Percentiles rank a stretch among this genome's conserved stretches.
Conservation (phyloP, 768 basidiomycete genomes). For the Myochromella boudieri region DNA sequence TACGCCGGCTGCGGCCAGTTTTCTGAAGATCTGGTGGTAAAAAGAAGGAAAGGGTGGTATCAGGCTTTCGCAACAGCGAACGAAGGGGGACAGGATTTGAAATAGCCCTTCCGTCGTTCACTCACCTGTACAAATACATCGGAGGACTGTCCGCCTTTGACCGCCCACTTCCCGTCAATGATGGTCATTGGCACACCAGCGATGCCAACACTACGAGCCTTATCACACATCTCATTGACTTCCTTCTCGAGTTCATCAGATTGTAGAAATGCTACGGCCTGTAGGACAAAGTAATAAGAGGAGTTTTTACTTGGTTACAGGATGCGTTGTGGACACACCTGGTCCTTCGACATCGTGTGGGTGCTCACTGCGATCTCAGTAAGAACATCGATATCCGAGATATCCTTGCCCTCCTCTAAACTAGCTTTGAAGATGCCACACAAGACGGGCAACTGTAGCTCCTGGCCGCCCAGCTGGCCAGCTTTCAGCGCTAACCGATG, state of each 20-base stretch:
- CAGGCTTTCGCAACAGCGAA: not conserved
- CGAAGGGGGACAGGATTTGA: not conserved
- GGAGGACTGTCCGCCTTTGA: constrained; percentile 71
- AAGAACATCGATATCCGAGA: constrained; percentile 57
- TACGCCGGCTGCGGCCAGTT: constrained; percentile 41
- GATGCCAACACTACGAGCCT: constrained; percentile 65
- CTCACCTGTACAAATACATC: constrained; percentile 70
- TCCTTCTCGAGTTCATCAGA: constrained; percentile 66
- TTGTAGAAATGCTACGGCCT: constrained; percentile 66
- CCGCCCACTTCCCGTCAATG: constrained; percentile 76
- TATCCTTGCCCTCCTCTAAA: constrained; percentile 64
- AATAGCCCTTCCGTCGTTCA: no score
- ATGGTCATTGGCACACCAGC: constrained; percentile 80
- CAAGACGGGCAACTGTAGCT: constrained; percentile 56
- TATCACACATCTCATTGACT: constrained; percentile 59
- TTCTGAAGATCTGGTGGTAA: constrained; percentile 47
- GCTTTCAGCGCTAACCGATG: constrained; percentile 76
- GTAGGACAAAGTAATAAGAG: constrained; percentile 16
- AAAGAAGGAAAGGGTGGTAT: not conserved
- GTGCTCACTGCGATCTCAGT: constrained; percentile 54
- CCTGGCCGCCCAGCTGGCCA: constrained; percentile 58
- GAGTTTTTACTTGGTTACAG: not conserved
- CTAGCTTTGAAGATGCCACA: constrained; percentile 64
- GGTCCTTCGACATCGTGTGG: constrained; percentile 55
- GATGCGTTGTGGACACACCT: constrained; percentile 42